Conservation (phyloP, 1,284 basidiomycete species). For the Pseudozyma thailandica region DNA sequence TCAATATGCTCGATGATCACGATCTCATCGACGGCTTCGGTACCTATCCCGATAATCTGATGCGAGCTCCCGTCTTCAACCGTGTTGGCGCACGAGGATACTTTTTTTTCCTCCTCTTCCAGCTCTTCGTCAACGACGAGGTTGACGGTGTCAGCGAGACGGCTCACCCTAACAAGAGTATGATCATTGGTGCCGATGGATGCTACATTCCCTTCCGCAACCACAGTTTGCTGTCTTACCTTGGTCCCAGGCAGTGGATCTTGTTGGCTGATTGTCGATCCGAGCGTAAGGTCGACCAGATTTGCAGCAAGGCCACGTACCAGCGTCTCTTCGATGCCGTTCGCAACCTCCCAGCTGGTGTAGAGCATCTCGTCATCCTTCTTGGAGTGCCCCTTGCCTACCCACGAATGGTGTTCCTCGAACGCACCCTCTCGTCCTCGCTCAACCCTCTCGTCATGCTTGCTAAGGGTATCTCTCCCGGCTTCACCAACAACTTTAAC, state of each 20-base stretch:
- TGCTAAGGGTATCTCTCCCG: slow-evolving; percentile 55
- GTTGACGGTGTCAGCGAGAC: slow-evolving; percentile 52
- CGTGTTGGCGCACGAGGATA: slow-evolving; percentile 57
- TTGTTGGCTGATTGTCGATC: slow-evolving; percentile 65
- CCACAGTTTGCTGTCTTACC: slow-evolving; percentile 60
- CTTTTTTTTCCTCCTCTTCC: slow-evolving; percentile 67
- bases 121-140: slow-evolving; percentile 63
- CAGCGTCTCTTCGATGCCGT: slow-evolving; percentile 55
- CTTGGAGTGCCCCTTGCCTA: slow-evolving; percentile 67
- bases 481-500: slow-evolving; percentile 67
- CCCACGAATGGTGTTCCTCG: slow-evolving; percentile 66
- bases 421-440: slow-evolving; percentile 57
- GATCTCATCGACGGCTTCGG: slow-evolving; percentile 89
- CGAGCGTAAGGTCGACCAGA: slow-evolving; percentile 64
- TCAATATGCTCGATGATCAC: slow-evolving; percentile 75
- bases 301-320: slow-evolving; percentile 61
- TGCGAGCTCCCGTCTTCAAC: slow-evolving; percentile 63
- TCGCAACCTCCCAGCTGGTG: slow-evolving; percentile 52
- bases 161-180: slow-evolving; percentile 45
- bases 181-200: slow-evolving; percentile 60
- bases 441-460: slow-evolving; percentile 64
- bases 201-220: slow-evolving; percentile 63
- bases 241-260: slow-evolving; percentile 66
- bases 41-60: slow-evolving; percentile 72
- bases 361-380: slow-evolving; percentile 65